phyloP scores from a whole-genome alignment of 768 basidiomycete genomes.

The Collybia sp. region DNA sequence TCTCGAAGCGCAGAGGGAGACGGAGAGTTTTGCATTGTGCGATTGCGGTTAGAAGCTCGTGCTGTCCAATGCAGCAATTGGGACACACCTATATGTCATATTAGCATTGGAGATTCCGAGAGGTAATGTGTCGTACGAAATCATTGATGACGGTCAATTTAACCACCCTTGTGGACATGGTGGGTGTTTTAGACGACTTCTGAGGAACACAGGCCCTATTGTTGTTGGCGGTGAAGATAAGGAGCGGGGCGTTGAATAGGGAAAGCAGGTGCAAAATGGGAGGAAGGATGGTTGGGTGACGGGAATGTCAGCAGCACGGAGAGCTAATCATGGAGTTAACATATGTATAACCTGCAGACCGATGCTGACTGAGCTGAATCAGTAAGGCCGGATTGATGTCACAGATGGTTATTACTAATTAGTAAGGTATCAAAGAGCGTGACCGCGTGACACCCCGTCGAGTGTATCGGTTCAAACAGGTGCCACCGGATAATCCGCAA shows the following conservation, averaged over 20 bases:
- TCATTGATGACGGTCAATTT: constrained; percentile 46
- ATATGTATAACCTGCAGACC: no score
- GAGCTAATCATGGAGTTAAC: constrained; percentile 20
- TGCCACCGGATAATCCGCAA: no score
- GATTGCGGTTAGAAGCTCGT: constrained; percentile 48
- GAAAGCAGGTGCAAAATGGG: constrained; percentile 7
- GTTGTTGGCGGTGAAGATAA: constrained; percentile 4
- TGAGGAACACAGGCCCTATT: neutral
- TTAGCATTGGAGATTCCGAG: constrained; percentile 2
- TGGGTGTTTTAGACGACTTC: constrained; percentile 4
- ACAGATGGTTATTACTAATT: no score
- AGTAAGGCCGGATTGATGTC: constrained; percentile 2
- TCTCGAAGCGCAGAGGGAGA: constrained; percentile 44
- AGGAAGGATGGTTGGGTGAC: constrained; percentile 6
- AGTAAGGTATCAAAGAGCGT: no score
- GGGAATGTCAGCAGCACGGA: constrained; percentile 13
- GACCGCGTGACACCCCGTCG: no score
- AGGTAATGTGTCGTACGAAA: constrained; percentile 26
- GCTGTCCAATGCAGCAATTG: constrained; percentile 49
- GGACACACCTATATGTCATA: constrained; percentile 34
- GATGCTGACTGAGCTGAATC: constrained; percentile 21
- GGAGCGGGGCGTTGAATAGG: constrained; percentile 1
- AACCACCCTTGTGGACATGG: constrained; percentile 38
- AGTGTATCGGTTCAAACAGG: no score
- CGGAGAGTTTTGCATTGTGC: constrained; percentile 39